These are phyloP conservation scores for Candida ascalaphidarum DNA, from an alignment of 805 yeast species.

Conservation along the genomic window DNA sequence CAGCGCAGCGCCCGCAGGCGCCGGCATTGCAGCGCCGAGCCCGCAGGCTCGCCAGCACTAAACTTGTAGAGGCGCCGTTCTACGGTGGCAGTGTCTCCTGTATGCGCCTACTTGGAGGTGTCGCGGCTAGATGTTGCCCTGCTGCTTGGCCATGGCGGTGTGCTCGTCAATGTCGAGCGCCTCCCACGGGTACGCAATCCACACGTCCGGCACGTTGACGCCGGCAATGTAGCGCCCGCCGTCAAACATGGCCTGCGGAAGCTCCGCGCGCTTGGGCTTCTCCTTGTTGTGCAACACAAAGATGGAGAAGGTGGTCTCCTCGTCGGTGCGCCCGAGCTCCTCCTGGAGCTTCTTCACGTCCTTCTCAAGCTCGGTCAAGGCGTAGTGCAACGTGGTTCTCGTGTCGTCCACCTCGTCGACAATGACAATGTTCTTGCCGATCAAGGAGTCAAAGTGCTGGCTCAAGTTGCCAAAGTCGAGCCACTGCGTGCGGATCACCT, in stretches of 20 bases:
- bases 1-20: too few species aligned
- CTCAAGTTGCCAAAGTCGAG: conserved; percentile 47
- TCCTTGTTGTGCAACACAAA: conserved; percentile 73
- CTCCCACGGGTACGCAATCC: conserved; percentile 91
- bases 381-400: conserved; percentile 76
- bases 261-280: conserved; percentile 63
- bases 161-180: conserved; percentile 67
- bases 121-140: conserved; percentile 49
- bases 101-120: too few species aligned
- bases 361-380: conserved; percentile 63
- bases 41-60: too few species aligned
- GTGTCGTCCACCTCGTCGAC: conserved; percentile 87
- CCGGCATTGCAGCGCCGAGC: too few species aligned
- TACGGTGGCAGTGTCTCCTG: too few species aligned
- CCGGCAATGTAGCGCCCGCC: conserved; percentile 64
- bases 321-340: conserved; percentile 41
- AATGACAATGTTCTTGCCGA: conserved; percentile 63
- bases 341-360: conserved; percentile 56
- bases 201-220: conserved; percentile 64
- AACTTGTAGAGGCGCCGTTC: too few species aligned
- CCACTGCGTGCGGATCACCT: conserved; percentile 78
- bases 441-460: conserved; percentile 51
- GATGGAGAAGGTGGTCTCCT: conserved; percentile 56
- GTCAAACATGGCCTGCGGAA: conserved; percentile 55
- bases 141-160: conserved; percentile 61